Base-by-base conservation (phyloP, 2,329 filamentous ascomycete genomes). In the Esteya vermicola region DNA sequence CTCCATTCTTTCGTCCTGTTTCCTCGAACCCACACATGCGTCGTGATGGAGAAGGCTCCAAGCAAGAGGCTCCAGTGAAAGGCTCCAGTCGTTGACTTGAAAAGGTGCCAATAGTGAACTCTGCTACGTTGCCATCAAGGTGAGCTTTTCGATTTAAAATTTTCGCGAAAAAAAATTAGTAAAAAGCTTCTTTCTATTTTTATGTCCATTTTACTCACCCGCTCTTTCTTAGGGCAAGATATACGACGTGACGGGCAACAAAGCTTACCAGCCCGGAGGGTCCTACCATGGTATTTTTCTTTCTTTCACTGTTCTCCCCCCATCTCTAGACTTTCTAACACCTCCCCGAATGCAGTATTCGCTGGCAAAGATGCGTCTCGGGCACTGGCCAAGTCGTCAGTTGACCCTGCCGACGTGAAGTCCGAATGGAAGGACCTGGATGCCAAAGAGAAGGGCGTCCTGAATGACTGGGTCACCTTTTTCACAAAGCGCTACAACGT, bases 401-500 rank as follows among this genome's bases (percentile, higher is more conserved):
- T 88, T 37, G 93, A 94, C 58, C 60, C 71, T 6, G 85, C 91
- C 52, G 88, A 96, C 50, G 89, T 85, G 48, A 65, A 65, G 25
- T 65, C 91, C 3, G 81, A 95, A 38, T 96, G 85, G 82, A 68
- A 80, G 43, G 82, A 86, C 52, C 66, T 98, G 38, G 67, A 70
- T 13, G 86, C 93, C 19, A 86, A 91, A 60, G 79, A 95, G 58
- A 85, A 91, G 65, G 75, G 74, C 21, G 79, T 82, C 4, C 64
- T 98, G 45, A 72, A 89, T 40, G 91, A 98, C 58, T 98, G 91
- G 91, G 76, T 81, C 47, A 93, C 82, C 2, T 98, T 93, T 63
- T 98, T 98, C 62, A 85, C 81, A 50, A 98, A 96, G 67, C 72
- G 91, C 43, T 98, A 98, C 64, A 96, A 94, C 52, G 73, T 96